phyloP scores from a whole-genome alignment of 1,139 yeast species.

The Trichomonascaceae sp. region DNA sequence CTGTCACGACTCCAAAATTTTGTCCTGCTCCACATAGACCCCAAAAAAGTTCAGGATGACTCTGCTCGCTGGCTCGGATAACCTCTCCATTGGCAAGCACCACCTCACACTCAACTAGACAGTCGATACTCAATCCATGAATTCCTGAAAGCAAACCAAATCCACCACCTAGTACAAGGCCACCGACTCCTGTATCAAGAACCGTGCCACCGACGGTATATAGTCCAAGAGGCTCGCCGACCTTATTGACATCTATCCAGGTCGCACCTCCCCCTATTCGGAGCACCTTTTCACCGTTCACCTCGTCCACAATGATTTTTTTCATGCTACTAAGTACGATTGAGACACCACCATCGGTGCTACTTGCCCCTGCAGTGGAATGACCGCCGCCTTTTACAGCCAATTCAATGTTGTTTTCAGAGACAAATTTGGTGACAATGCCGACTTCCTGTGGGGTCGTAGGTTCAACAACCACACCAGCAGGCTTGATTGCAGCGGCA shows the following conservation, averaged over 20 bases:
- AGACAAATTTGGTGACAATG: not conserved
- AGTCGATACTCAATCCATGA: not conserved
- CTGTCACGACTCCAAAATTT: not conserved
- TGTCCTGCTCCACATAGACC: not conserved
- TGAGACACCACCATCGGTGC: not conserved
- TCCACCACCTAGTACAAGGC: not conserved
- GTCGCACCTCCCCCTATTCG: not conserved
- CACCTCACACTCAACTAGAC: not conserved
- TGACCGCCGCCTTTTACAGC: not conserved
- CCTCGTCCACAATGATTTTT: not conserved
- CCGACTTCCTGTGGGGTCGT: not conserved
- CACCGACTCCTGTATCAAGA: not conserved
- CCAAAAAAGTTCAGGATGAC: not conserved
- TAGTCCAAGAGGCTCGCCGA: not conserved
- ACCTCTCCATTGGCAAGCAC: not conserved
- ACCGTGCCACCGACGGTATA: not conserved
- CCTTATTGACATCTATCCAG: not conserved
- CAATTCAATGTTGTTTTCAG: not conserved
- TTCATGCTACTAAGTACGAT: not conserved
- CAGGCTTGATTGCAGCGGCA: not conserved
- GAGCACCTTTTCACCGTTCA: not conserved
- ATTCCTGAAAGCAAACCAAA: not conserved
- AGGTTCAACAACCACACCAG: not conserved
- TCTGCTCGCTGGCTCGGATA: not conserved
- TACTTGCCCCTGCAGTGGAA: not conserved